These are phyloP conservation scores for Coriaria nepalensis DNA, from an alignment of 306 rosid species.

Conservation along the genomic window DNA sequence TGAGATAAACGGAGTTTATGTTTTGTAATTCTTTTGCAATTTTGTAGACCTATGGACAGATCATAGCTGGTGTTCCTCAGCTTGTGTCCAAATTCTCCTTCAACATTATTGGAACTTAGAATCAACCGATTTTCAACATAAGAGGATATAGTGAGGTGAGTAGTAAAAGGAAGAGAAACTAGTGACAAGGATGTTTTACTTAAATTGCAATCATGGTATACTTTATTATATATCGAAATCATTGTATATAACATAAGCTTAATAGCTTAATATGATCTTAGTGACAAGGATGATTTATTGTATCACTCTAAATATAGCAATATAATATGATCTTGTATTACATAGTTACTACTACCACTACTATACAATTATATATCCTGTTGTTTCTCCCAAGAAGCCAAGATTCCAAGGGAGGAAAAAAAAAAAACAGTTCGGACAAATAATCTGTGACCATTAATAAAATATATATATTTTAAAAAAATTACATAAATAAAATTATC, in stretches of 20 bases:
- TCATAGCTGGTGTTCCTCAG: constrained; percentile 68
- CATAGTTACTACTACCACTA: no score
- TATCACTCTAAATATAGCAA: constrained; percentile 2
- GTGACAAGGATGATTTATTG: constrained; percentile 6
- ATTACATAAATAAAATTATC: no score
- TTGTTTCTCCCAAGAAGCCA: no score
- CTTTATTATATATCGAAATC: no score
- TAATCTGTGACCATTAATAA: no score
- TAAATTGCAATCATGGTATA: no score
- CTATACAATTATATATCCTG: no score
- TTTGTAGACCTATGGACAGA: constrained; percentile 65
- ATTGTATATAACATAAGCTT: constrained; percentile 2
- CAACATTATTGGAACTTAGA: constrained; percentile 41
- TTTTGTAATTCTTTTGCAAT: constrained; percentile 1
- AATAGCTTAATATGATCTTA: no score
- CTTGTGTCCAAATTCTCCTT: constrained; percentile 57
- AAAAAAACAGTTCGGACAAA: no score
- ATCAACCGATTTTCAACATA: constrained; percentile 6
- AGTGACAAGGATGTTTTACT: background rate
- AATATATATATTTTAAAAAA: no score
- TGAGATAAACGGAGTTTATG: background rate
- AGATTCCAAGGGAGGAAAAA: no score
- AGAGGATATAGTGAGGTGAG: background rate
- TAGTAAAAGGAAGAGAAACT: background rate
- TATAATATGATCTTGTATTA: background rate